phyloP scores from a whole-genome alignment of 1,139 yeast genomes.

The Saccharomycopsis hybrid region DNA sequence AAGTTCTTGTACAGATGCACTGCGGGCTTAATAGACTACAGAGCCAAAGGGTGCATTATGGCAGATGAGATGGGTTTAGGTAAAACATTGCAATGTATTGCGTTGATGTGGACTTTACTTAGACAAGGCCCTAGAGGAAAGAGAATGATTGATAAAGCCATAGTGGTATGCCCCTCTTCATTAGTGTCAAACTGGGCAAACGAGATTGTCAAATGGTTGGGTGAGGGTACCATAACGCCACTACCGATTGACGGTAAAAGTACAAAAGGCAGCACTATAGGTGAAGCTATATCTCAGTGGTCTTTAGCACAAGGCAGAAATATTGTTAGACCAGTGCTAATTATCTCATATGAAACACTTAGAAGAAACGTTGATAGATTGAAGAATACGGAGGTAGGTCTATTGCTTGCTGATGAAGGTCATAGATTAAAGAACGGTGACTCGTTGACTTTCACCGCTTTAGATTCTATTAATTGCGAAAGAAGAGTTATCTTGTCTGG shows the following conservation, averaged over 20 bases:
- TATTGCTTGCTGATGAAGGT: slow-evolving; percentile 93
- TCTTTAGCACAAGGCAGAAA: slow-evolving; percentile 83
- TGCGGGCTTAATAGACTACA: slow-evolving; percentile 77
- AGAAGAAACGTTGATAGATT: slow-evolving; percentile 78
- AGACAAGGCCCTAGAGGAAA: slow-evolving; percentile 88
- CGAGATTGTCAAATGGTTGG: slow-evolving; percentile 92
- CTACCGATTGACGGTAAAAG: slow-evolving; percentile 88
- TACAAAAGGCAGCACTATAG: slow-evolving; percentile 61
- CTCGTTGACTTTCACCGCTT: slow-evolving; percentile 83
- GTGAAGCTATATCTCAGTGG: slow-evolving; percentile 74
- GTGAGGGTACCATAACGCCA: slow-evolving; percentile 83
- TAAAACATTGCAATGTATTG: slow-evolving; percentile 86
- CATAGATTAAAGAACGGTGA: slow-evolving; percentile 94
- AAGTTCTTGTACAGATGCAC: slow-evolving; percentile 85
- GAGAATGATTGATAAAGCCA: slow-evolving; percentile 79
- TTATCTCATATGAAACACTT: slow-evolving; percentile 92
- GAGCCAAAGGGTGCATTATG: slow-evolving; percentile 96
- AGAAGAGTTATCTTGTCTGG: slow-evolving; percentile 92
- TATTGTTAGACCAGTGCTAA: slow-evolving; percentile 87
- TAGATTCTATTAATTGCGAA: slow-evolving; percentile 74
- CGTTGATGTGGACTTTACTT: slow-evolving; percentile 89
- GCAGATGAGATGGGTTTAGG: slow-evolving; percentile 99
- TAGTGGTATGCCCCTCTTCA: slow-evolving; percentile 94
- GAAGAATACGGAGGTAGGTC: slow-evolving; percentile 76
- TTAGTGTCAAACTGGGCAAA: slow-evolving; percentile 97